Base-by-base conservation (phyloP, 2,329 filamentous ascomycete genomes). In the Geosmithia putterillii region DNA sequence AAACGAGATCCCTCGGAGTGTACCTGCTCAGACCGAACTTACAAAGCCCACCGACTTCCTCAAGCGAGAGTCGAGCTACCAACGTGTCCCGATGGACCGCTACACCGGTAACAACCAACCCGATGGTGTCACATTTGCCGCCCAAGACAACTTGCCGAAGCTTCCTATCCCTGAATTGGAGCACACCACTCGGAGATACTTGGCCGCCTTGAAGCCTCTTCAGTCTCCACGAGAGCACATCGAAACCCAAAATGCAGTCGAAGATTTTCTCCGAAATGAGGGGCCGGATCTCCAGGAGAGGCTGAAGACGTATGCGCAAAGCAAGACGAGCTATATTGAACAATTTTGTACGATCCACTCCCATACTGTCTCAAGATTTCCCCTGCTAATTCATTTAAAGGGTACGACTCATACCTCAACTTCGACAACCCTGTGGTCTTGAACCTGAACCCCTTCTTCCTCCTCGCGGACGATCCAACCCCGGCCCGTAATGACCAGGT, bases 351-450 rank as follows among this genome's bases (percentile, higher is more conserved):
- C 58, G 86, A 32, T 40, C 18, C 38, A 4, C 36, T 44, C 10
- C 14, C 34, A 19, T 4, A 7, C 1, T 42, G 21, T 19, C 10
- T 15, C 32, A 23, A 40, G 6, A 12, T 28, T 21, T 14, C 22
- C 7, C 28, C 15, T 9, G 5, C 41, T 42, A 22, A 42, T n/a
- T n/a, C 5, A 41, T 22, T 15, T 3, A 6, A 47, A 95, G 89
- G 89, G 92, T 96, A 96, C 59, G 92, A 98, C 61, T 96, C 92
- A 23, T 98, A 96, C 58, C 73, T 98, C 49, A 96, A 96, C 65
- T 98, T 83, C 58, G 92, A 96, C 59, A 96, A 95, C 56, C 89
- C 92, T 0, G 92, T 98, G 36, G 92, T 98, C 36, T 74, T 98
- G 51, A 96, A 98, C 64, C 68, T 98, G 50, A 98, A 98, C 57